phyloP scores from a whole-genome alignment of 345 rosid species.

The Gossypium ekmanianum region DNA sequence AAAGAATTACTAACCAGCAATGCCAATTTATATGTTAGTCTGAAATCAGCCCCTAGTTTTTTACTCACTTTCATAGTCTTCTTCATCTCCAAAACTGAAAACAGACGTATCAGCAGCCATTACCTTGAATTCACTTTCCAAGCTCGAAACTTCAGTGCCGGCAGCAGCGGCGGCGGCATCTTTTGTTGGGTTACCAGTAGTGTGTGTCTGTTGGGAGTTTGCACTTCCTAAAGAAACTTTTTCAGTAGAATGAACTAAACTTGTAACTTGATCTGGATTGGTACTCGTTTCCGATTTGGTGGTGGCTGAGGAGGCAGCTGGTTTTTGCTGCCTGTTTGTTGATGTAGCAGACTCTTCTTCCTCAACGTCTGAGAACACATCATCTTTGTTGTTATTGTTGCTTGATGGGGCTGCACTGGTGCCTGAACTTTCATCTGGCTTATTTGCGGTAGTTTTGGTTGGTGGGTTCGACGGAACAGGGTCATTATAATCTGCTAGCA shows the following conservation, averaged over 20 bases:
- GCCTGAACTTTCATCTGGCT: conserved; percentile 43
- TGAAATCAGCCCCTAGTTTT: not conserved
- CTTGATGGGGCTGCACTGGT: conserved; percentile 32
- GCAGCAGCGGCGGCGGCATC: conserved; percentile 17
- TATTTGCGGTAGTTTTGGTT: conserved; percentile 33
- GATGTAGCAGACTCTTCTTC: conserved; percentile 41
- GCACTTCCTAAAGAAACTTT: conserved; percentile 41
- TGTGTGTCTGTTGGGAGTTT: conserved; percentile 20
- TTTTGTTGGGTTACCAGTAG: conserved; percentile 14
- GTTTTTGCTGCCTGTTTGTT: conserved; percentile 26
- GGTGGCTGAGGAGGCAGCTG: conserved; percentile 22
- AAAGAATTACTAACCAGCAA: not conserved
- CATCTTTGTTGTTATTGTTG: conserved; percentile 52
- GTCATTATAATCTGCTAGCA: conserved; percentile 44
- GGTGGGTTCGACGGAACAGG: conserved; percentile 26
- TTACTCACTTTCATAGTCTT: conserved; percentile 70
- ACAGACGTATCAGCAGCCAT: conserved; percentile 62
- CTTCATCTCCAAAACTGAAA: conserved; percentile 50
- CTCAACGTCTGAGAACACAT: conserved; percentile 73
- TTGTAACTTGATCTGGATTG: conserved; percentile 38
- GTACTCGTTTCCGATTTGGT: conserved; percentile 24
- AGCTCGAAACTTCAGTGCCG: conserved; percentile 9
- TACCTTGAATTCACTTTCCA: conserved; percentile 60
- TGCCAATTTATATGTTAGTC: conserved; percentile 13
- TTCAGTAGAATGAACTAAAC: conserved; percentile 40